These are phyloP conservation scores for Neofusicoccum laricinum DNA, from an alignment of 2,329 filamentous ascomycete species.

Conservation along the genomic window DNA sequence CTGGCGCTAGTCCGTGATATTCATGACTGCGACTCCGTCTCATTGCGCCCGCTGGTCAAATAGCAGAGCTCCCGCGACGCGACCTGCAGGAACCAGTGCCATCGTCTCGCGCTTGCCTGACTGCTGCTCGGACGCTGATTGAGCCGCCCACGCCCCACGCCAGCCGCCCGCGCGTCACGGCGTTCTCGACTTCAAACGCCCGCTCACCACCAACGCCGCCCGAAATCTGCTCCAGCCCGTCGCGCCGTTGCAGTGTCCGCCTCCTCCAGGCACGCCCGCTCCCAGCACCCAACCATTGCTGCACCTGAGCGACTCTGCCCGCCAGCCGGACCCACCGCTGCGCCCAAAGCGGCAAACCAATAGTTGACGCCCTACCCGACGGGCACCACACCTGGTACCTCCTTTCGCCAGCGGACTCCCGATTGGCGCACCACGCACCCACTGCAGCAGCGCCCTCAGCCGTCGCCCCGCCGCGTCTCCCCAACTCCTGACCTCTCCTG, in stretches of 20 bases:
- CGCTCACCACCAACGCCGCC: conserved; percentile 9
- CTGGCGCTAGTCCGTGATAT: conserved; percentile 15
- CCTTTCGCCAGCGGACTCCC: conserved; percentile 14
- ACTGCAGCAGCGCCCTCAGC: background rate
- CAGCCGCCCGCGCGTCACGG: conserved; percentile 1
- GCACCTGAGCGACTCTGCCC: background rate
- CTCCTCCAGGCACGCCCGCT: background rate
- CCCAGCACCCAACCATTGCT: background rate
- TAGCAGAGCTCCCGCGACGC: conserved; percentile 2
- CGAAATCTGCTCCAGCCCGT: background rate
- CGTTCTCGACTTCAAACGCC: conserved; percentile 14
- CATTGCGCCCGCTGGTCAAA: conserved; percentile 9
- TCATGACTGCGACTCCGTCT: conserved; percentile 13
- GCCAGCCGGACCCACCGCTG: conserved; percentile 5
- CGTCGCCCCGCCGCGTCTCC: background rate
- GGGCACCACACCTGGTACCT: conserved; percentile 13
- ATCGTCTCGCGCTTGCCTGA: background rate
- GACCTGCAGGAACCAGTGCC: conserved; percentile 8
- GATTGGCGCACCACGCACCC: conserved; percentile 10
- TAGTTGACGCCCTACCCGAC: conserved; percentile 13
- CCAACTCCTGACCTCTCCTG: conserved; percentile 14
- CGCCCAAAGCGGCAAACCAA: conserved; percentile 17
- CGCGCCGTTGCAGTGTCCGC: background rate
- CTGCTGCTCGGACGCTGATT: conserved; percentile 8
- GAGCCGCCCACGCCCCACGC: conserved; percentile 13